These are phyloP conservation scores for Talaromyces sp. DNA, from an alignment of 2,329 filamentous ascomycete genomes.

Conservation along the genomic window DNA sequence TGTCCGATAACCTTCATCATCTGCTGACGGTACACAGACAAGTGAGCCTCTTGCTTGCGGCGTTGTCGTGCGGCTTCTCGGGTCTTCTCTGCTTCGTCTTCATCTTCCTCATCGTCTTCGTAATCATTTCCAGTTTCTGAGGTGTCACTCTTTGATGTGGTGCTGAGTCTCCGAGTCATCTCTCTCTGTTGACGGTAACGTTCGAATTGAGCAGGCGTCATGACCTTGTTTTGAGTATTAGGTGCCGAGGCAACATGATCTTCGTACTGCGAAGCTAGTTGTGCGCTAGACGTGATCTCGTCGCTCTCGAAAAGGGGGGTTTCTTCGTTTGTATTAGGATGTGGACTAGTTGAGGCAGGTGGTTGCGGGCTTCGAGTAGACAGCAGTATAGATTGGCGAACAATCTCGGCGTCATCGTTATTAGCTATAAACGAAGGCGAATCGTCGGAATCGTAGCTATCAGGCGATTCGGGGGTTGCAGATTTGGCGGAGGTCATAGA, in stretches of 20 bases:
- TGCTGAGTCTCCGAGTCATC: constrained; percentile 61
- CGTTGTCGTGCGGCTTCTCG: constrained; percentile 72
- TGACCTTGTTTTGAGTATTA: constrained; percentile 67
- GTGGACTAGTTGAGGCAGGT: constrained; percentile 24
- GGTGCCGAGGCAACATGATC: constrained; percentile 35
- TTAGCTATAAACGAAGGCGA: constrained; percentile 28
- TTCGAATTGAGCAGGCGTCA: constrained; percentile 88
- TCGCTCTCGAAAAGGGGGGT: constrained; percentile 31
- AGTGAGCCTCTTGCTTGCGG: constrained; percentile 83
- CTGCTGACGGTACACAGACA: constrained; percentile 85
- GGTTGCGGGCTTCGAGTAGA: constrained; percentile 29
- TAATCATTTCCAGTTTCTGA: constrained; percentile 63
- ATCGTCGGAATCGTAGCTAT: constrained; percentile 21
- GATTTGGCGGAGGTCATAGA: constrained; percentile 19
- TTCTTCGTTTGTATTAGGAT: constrained; percentile 27
- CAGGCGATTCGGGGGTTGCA: constrained; percentile 17
- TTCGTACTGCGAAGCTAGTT: constrained; percentile 48
- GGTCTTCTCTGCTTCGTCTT: constrained; percentile 75
- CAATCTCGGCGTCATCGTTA: constrained; percentile 42
- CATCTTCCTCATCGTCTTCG: constrained; percentile 68
- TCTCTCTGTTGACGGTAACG: constrained; percentile 68
- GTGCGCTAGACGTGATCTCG: constrained; percentile 44
- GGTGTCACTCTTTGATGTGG: constrained; percentile 50
- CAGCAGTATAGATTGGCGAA: constrained; percentile 35
- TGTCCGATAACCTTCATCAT: constrained; percentile 97